Percentiles rank a stretch among this genome's conserved stretches.
Conservation (phyloP, 352 stramenopile genomes). For the Phytopythium oedochilum region DNA sequence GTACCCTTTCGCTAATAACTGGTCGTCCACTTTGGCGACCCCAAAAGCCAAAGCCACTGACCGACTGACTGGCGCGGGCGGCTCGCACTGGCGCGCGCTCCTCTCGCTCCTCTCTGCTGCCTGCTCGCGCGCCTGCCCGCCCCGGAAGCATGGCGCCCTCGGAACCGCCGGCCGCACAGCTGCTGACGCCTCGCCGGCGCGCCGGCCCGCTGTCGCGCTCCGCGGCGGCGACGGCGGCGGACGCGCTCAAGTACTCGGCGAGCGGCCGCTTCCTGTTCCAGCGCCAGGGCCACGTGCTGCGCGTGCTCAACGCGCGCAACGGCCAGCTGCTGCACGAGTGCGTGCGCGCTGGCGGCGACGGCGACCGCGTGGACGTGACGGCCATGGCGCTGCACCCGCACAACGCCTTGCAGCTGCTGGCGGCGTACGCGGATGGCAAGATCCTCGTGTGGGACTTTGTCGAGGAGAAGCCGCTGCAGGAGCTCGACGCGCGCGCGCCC, state of each 20-base stretch:
- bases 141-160: not conserved
- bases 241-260: constrained; percentile 47
- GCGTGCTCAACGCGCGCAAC: constrained; percentile 65
- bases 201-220: not conserved
- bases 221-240: constrained; percentile 4
- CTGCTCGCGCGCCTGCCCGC: not conserved
- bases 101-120: not conserved
- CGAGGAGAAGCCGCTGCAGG: constrained; percentile 58
- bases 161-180: constrained; percentile 9
- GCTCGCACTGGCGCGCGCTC: not conserved
- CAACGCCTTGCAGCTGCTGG: constrained; percentile 64
- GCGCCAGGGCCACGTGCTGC: constrained; percentile 65
- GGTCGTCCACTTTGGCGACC: too few relatives aligned
- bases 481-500: constrained; percentile 36
- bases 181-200: constrained; percentile 23
- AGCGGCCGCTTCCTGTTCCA: constrained; percentile 80
- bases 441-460: constrained; percentile 76
- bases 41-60: too few relatives aligned
- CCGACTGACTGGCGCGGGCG: constrained; percentile 1
- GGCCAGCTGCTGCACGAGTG: constrained; percentile 75
- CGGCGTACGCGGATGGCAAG: constrained; percentile 59
- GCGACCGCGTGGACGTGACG: constrained; percentile 21
- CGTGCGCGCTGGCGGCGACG: constrained; percentile 18
- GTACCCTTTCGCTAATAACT: not conserved
- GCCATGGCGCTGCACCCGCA: constrained; percentile 65